Base-by-base conservation (phyloP, 1,284 basidiomycete genomes). In the Ustilago hordei region DNA sequence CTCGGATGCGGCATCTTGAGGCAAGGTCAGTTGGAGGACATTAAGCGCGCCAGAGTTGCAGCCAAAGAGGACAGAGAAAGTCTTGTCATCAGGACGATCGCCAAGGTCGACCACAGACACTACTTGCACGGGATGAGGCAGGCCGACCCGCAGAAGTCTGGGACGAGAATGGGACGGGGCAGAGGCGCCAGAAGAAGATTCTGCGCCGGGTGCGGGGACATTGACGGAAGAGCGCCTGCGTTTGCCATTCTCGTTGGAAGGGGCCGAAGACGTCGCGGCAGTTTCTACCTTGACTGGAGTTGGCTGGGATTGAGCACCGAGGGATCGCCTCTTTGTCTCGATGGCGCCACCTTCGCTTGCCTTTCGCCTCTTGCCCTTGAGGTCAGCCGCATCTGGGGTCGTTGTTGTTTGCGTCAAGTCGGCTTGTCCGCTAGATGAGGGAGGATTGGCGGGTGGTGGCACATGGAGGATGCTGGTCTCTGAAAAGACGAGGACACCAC, bases 401-500 rank as follows among this genome's bases (percentile, higher is more conserved):
- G 59, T 9, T 7, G 23, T 38, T 43, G 43, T 35, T 32, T 61
- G 19, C 17, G 55, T 19, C 13, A 17, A 9, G 13, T 54, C 54
- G 4, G 31, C 38, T 39, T 34, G 60, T 39, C 15, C 50, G 28
- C 6, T 55, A 2, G 54, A 35, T 1, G 32, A 13, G 9, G 64
- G 35, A 56, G 60, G 60, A 12, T 55, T 69, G 50, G 32, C 53
- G 36, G 84, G 82, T 0, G 77, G 78, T 6, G 83, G 78, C 0
- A 85, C 79, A 50, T 80, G 64, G 15, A 84, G 61, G 36, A 85
- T 74, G 55, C 76, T 75, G 17, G 60, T 65, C 54, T 84, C 83
- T 32, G 73, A 73, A 61, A 84, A 84, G 43, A 85, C 71, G 28
- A 85, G 63, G 7, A 85, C 80, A 31, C 82, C 83, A 19, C 80